A percentile compares a stretch with the other conserved stretches of the same genome.
Evolutionary conservation across 805 yeast species (phyloP).

Genomic region (Saturnispora galanensis): DNA sequence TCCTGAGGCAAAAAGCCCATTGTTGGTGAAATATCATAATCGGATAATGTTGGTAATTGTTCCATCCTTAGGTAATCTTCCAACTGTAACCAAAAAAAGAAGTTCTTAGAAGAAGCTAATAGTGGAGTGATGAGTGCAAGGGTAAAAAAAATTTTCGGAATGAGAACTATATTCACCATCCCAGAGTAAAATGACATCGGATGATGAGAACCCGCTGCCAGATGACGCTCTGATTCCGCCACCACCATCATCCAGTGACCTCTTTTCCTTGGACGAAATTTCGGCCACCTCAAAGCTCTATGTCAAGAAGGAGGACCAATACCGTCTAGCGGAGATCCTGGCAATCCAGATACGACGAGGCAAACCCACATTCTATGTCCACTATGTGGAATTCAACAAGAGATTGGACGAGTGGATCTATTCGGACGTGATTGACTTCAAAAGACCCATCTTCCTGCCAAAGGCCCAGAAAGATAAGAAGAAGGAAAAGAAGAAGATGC

Average conservation of each 20-base stretch:
- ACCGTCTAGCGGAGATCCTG: constrained; percentile 75
- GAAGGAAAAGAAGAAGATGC: constrained; percentile 23
- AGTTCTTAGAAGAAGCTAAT: too few species aligned
- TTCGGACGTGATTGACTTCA: constrained; percentile 58
- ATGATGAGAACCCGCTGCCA: constrained; percentile 23
- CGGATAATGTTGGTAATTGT: constrained; percentile 41
- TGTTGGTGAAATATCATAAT: constrained; percentile 58
- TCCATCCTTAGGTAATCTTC: neutral
- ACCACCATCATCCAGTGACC: constrained; percentile 20
- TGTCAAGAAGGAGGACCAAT: constrained; percentile 72
- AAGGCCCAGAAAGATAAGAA: constrained; percentile 43
- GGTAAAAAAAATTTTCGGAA: too few species aligned
- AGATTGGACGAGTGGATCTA: constrained; percentile 94
- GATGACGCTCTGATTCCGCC: constrained; percentile 25
- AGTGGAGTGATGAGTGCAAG: too few species aligned
- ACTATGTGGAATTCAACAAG: constrained; percentile 88
- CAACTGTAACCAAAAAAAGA: too few species aligned
- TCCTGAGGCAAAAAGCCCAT: constrained; percentile 75
- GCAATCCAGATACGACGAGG: constrained; percentile 69
- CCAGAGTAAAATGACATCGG: constrained; percentile 20
- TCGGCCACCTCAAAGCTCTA: constrained; percentile 72
- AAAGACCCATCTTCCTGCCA: constrained; percentile 64
- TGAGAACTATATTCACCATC: neutral
- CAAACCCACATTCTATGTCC: constrained; percentile 78
- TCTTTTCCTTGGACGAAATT: constrained; percentile 38